A percentile compares a stretch with the other conserved stretches of the same genome.
Evolutionary conservation across 345 rosid species (phyloP).

Genomic region (Salix udensis): DNA sequence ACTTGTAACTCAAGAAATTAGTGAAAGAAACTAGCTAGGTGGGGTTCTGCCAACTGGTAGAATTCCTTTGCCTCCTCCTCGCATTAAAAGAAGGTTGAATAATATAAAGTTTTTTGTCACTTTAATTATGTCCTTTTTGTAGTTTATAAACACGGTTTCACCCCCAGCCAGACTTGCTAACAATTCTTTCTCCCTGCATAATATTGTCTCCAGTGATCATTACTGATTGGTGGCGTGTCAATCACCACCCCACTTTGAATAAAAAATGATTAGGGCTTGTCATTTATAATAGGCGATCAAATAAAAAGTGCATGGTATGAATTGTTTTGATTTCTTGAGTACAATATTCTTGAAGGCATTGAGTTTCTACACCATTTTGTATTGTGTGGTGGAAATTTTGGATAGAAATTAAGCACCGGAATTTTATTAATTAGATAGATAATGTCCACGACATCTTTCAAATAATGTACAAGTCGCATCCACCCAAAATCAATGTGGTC

Average conservation of each 20-base stretch:
- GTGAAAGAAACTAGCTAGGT: constrained; percentile 21
- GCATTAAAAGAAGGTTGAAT: not conserved
- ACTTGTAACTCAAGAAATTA: constrained; percentile 19
- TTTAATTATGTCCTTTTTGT: not conserved
- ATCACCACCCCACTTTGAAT: not conserved
- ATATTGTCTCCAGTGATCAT: not conserved
- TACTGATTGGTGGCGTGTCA: not conserved
- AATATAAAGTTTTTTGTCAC: not conserved
- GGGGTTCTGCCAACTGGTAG: constrained; percentile 14
- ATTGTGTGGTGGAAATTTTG: too few species aligned
- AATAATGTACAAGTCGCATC: too few species aligned
- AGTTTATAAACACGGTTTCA: not conserved
- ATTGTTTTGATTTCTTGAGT: too few species aligned
- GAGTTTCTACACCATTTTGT: too few species aligned
- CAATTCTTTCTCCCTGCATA: not conserved
- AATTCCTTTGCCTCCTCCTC: constrained; percentile 23
- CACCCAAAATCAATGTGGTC: too few species aligned
- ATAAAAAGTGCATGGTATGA: not conserved
- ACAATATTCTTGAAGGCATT: too few species aligned
- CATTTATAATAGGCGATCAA: not conserved
- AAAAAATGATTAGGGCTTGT: too few species aligned
- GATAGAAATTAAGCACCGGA: too few species aligned
- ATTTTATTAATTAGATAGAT: too few species aligned
- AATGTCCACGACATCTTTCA: too few species aligned
- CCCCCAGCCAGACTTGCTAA: not conserved